These are phyloP conservation scores for Jamesozyma piceae DNA, from an alignment of 805 yeast genomes.

Conservation along the genomic window DNA sequence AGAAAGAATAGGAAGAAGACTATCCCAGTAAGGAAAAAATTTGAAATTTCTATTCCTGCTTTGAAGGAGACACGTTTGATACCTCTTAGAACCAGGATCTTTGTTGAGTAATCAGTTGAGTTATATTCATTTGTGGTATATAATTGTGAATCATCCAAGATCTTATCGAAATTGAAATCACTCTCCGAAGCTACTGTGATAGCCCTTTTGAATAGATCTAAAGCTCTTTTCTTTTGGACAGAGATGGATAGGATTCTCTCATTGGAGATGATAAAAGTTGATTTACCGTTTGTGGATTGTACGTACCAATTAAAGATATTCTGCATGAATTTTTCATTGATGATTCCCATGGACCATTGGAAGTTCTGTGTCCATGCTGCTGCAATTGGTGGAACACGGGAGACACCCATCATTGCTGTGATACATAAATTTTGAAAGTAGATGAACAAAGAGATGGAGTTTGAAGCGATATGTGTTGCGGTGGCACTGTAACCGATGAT, in stretches of 20 bases:
- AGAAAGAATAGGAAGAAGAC: conserved; percentile 74
- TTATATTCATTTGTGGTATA: conserved; percentile 69
- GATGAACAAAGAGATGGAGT: conserved; percentile 82
- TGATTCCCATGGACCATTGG: conserved; percentile 92
- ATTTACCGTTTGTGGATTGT: conserved; percentile 85
- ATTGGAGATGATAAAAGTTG: conserved; percentile 66
- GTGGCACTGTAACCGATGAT: conserved; percentile 84
- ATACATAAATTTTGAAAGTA: conserved; percentile 92
- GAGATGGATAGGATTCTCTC: conserved; percentile 63
- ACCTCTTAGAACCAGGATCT: conserved; percentile 78
- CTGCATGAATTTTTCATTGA: conserved; percentile 69
- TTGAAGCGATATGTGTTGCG: conserved; percentile 96
- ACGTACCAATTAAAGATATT: conserved; percentile 85
- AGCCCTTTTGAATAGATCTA: conserved; percentile 28
- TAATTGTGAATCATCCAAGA: conserved; percentile 40
- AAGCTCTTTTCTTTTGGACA: conserved; percentile 49
- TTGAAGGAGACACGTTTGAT: conserved; percentile 82
- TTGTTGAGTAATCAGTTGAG: conserved; percentile 44
- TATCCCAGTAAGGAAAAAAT: conserved; percentile 76
- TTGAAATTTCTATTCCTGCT: conserved; percentile 79
- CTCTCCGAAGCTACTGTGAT: conserved; percentile 26
- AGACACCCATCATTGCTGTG: conserved; percentile 91
- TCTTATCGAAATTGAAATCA: conserved; percentile 39
- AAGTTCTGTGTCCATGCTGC: conserved; percentile 97
- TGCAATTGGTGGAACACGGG: conserved; percentile 89